These are phyloP conservation scores for Aspergillus nidulans DNA, from an alignment of 495 filamentous ascomycete species.

Conservation along the genomic window DNA sequence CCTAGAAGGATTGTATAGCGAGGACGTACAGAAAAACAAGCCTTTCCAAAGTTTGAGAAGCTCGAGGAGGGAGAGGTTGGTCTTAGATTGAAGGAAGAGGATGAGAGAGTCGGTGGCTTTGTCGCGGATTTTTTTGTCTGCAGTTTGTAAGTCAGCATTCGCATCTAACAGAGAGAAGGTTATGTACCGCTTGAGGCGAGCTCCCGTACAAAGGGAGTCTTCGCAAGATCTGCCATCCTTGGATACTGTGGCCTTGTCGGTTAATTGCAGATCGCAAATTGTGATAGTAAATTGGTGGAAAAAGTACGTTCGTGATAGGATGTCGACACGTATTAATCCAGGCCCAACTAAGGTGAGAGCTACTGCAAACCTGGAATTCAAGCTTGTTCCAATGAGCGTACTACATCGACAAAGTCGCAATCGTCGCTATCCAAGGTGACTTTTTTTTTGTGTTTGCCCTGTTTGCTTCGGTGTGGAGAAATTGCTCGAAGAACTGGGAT, in stretches of 20 bases:
- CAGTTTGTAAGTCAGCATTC: neutral
- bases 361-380: neutral
- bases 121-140: slow-evolving; percentile 79
- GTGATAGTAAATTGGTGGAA: neutral
- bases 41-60: slow-evolving; percentile 94
- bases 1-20: neutral
- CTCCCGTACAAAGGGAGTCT: slow-evolving; percentile 69
- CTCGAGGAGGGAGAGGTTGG: slow-evolving; percentile 66
- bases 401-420: neutral
- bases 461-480: slow-evolving; percentile 23
- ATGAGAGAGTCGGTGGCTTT: slow-evolving; percentile 74
- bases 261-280: neutral
- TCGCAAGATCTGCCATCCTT: slow-evolving; percentile 49
- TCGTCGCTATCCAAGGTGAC: neutral
- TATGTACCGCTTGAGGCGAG: slow-evolving; percentile 69
- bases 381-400: neutral
- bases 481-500: neutral
- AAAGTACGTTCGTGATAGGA: neutral
- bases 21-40: slow-evolving; percentile 74
- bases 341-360: neutral
- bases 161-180: neutral
- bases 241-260: slow-evolving; percentile 1
- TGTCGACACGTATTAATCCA: neutral
- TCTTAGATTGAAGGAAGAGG: slow-evolving; percentile 66
- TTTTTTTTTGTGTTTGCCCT: slow-evolving; percentile 32